These are phyloP conservation scores for Globisporangium echinulatum DNA, from an alignment of 352 stramenopile genomes.

Conservation along the genomic window DNA sequence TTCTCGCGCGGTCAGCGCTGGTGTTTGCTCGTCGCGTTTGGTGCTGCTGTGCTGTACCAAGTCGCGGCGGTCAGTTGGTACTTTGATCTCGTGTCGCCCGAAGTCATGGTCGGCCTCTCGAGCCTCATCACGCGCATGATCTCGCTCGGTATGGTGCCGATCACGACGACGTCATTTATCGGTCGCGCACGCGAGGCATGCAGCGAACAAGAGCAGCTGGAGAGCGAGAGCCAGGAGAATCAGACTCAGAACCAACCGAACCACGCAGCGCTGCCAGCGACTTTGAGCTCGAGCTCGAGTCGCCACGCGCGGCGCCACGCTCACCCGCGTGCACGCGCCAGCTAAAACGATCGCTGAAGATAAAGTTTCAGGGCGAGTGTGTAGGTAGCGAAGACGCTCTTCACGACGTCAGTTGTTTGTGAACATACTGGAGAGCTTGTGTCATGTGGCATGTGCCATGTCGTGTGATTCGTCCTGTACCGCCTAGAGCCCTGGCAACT, in stretches of 20 bases:
- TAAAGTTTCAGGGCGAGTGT: too few relatives aligned
- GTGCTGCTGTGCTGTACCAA: slow-evolving; percentile 36
- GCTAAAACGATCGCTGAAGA: slow-evolving; percentile 5
- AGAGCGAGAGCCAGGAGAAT: too few relatives aligned
- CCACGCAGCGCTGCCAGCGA: background rate
- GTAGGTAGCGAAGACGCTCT: too few relatives aligned
- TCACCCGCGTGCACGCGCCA: slow-evolving; percentile 26
- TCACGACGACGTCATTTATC: slow-evolving; percentile 66
- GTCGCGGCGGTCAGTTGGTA: slow-evolving; percentile 38
- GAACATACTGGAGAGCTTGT: too few relatives aligned
- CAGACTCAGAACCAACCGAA: too few relatives aligned
- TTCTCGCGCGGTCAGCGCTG: slow-evolving; percentile 53
- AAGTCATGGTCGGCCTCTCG: slow-evolving; percentile 50
- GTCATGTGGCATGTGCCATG: too few relatives aligned
- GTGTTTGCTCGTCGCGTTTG: slow-evolving; percentile 41
- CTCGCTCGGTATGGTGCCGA: slow-evolving; percentile 64
- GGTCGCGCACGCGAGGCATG: slow-evolving; percentile 26
- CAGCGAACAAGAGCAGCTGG: slow-evolving; percentile 20
- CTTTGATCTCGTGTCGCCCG: slow-evolving; percentile 25
- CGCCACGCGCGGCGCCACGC: slow-evolving; percentile 7
- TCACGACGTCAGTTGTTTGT: too few relatives aligned
- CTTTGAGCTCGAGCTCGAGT: background rate
- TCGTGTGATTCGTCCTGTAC: too few relatives aligned
- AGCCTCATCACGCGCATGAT: slow-evolving; percentile 66
- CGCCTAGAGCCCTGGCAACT: too few relatives aligned